Base-by-base conservation (phyloP, 139 green algal genomes). In the Picochlorum sp. region DNA sequence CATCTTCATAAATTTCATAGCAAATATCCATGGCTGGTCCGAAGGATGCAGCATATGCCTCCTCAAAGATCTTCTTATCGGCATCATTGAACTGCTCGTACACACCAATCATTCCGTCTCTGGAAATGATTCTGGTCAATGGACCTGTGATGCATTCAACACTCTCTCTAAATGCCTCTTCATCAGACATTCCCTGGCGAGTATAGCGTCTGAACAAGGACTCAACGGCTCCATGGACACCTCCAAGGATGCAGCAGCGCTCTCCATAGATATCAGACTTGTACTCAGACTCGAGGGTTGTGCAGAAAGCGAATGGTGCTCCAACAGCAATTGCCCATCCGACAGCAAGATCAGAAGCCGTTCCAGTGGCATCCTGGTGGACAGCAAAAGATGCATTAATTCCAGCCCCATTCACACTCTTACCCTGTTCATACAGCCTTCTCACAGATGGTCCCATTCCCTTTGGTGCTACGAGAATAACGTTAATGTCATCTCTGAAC, bases 311-410 rank as follows among this genome's bases (percentile, higher is more conserved):
- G 76, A 99, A 98, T 57, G 94, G 94, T 1, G 94, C 92, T 57
- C 94, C 94, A 21, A 97, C 80, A 20, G 68, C 94, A 49, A 99
- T 77, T 11, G 94, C 92, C 94, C 94, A 99, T 24, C 94, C 94
- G 16, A 98, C 86, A 38, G 94, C 94, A 41, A 98, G 80, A 74
- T 99, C 92, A 44, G 83, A 91, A 44, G 94, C 94, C 26, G 62
- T 89, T 73, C 94, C 94, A 45, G 87, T 93, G 62, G 88, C 89
- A 73, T 99, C 93, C 83, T 99, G 94, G 74, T 99, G 92, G n/a
- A 99, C 81, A 44, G 92, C 94, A 70, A 97, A 97, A 26, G 92
- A 98, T 76, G 84, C 92, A 79, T 99, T 98, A 84, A 98, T 99
- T 76, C 94, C 94, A 16, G 94, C 86, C 57, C 94, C 94, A 77